These are phyloP conservation scores for Sechiopsis laciniata DNA, from an alignment of 306 rosid genomes.

Conservation along the genomic window DNA sequence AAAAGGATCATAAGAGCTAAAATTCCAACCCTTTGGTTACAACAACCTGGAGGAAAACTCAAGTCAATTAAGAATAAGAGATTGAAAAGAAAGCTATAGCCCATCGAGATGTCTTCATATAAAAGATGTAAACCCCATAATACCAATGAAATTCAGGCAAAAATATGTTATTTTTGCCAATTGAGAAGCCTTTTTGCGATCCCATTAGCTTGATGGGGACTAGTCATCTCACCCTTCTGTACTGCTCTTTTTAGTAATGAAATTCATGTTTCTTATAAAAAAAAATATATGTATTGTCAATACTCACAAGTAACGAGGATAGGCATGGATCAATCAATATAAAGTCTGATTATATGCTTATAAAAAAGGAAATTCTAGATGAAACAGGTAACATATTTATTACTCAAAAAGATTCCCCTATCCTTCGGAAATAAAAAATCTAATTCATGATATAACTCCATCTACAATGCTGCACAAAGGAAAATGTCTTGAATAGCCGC, in stretches of 20 bases:
- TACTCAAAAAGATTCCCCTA: background rate
- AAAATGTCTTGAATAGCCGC: slow-evolving; percentile 2
- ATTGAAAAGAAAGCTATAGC: background rate
- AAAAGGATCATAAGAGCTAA: background rate
- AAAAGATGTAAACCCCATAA: background rate
- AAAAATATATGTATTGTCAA: background rate
- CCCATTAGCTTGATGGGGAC: slow-evolving; percentile 1
- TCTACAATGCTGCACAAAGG: background rate
- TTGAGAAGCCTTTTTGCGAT: background rate
- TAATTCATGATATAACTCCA: background rate
- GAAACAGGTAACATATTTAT: background rate
- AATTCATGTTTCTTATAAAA: background rate
- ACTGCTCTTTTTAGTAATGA: background rate
- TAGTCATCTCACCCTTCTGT: background rate
- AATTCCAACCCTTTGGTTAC: background rate
- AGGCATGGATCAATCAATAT: background rate
- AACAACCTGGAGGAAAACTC: background rate
- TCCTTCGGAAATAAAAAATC: background rate
- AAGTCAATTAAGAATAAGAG: slow-evolving; percentile 5
- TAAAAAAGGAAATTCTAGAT: background rate
- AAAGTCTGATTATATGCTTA: slow-evolving; percentile 1
- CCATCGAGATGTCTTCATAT: slow-evolving; percentile 3
- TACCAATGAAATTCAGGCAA: background rate
- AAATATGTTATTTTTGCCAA: background rate
- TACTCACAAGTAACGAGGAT: background rate